These are phyloP conservation scores for Boletus rufocinnamomeus DNA, from an alignment of 768 basidiomycete species.

Conservation along the genomic window DNA sequence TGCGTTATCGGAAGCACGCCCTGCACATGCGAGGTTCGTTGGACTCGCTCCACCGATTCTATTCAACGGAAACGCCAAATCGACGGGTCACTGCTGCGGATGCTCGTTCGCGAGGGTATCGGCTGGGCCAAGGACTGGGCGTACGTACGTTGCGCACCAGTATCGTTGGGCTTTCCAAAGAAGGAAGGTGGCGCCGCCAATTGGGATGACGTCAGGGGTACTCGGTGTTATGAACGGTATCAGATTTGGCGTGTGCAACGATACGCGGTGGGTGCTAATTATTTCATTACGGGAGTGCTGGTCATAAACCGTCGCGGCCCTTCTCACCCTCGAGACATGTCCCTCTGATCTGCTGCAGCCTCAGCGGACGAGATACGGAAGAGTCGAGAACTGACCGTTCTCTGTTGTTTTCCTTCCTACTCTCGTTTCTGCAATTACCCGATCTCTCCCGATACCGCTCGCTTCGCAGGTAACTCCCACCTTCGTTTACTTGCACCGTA, in stretches of 20 bases:
- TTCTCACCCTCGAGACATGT: background rate
- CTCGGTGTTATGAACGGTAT: background rate
- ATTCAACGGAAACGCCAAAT: background rate
- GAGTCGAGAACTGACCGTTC: background rate
- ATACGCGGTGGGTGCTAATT: background rate
- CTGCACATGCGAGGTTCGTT: background rate
- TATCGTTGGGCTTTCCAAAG: background rate
- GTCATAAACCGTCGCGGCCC: conserved; percentile 7
- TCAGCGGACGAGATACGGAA: background rate
- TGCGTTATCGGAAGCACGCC: background rate
- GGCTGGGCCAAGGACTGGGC: background rate
- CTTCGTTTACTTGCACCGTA: background rate
- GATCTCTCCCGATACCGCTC: background rate
- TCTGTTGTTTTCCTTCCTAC: background rate
- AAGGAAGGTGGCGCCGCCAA: conserved; percentile 16
- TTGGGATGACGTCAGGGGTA: conserved; percentile 28
- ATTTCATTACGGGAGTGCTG: conserved; percentile 5
- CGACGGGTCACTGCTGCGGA: background rate
- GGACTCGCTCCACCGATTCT: background rate
- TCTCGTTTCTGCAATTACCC: background rate
- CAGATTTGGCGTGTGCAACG: background rate
- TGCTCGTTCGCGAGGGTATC: background rate
- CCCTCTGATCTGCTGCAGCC: conserved; percentile 3
- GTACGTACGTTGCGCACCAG: background rate
- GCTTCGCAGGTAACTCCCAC: background rate